These are phyloP conservation scores for Selaginella moellendorffii DNA, from an alignment of 75 land plant genomes.

Conservation along the genomic window DNA sequence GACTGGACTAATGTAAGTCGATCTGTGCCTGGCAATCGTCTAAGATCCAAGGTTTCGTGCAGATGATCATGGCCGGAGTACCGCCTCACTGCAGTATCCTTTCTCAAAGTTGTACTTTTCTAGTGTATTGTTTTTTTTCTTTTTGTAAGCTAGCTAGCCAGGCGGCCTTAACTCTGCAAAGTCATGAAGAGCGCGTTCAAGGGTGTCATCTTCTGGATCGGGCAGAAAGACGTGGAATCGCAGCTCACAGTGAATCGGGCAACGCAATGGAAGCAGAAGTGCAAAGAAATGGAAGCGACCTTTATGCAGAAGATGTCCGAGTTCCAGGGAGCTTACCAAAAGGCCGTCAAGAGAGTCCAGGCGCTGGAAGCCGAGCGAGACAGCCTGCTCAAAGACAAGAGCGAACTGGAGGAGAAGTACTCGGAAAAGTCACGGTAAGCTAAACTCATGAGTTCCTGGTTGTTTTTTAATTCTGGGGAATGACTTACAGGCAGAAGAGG, in stretches of 20 bases:
- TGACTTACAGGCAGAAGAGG: conserved; percentile 66
- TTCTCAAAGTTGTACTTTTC: background rate
- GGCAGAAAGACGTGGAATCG: conserved; percentile 90
- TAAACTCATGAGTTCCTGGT: background rate
- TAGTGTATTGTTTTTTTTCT: background rate
- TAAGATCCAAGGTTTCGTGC: no score
- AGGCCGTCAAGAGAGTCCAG: conserved; percentile 71
- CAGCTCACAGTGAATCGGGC: conserved; percentile 71
- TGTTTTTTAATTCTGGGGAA: background rate
- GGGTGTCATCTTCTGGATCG: conserved; percentile 83
- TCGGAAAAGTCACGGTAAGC: conserved; percentile 76
- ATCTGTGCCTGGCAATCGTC: no score
- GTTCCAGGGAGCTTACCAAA: conserved; percentile 46
- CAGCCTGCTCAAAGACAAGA: conserved; percentile 65
- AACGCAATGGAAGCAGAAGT: conserved; percentile 69
- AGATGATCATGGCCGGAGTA: conserved; percentile 96
- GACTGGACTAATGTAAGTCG: conserved; percentile 88
- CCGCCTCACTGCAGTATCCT: conserved; percentile 93
- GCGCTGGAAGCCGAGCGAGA: conserved; percentile 74
- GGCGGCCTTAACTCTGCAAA: conserved; percentile 20
- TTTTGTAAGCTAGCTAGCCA: background rate
- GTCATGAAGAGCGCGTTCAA: conserved; percentile 94
- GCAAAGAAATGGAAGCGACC: conserved; percentile 68
- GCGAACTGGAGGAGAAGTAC: conserved; percentile 90
- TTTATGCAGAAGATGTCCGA: conserved; percentile 52